phyloP scores from a whole-genome alignment of 2,329 filamentous ascomycete genomes.

The Aspergillus amoenus region DNA sequence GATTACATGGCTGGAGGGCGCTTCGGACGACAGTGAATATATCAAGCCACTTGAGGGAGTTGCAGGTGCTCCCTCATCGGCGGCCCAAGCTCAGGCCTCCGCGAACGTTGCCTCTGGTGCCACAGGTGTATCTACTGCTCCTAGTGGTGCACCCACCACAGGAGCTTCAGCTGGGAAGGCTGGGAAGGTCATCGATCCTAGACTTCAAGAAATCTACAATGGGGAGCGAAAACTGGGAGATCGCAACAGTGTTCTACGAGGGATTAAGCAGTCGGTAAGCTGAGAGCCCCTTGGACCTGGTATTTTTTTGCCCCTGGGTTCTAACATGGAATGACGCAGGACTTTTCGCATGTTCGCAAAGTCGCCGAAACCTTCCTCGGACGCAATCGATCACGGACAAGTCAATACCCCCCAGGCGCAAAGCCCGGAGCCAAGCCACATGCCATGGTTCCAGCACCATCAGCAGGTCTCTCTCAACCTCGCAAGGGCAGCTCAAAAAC shows the following conservation, averaged over 20 bases:
- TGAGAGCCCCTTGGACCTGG: neutral
- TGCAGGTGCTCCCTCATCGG: conserved; percentile 39
- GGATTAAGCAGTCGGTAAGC: conserved; percentile 79
- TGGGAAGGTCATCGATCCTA: conserved; percentile 73
- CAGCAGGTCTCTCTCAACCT: conserved; percentile 38
- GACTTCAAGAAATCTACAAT: conserved; percentile 84
- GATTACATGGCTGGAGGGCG: conserved; percentile 89
- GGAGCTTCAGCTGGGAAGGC: conserved; percentile 43
- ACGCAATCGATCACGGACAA: conserved; percentile 45
- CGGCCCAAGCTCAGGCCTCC: conserved; percentile 41
- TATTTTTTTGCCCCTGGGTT: neutral
- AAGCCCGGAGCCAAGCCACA: conserved; percentile 36
- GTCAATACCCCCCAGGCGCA: conserved; percentile 34
- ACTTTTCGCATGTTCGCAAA: conserved; percentile 92
- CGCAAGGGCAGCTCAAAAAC: conserved; percentile 50
- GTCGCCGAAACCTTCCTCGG: conserved; percentile 74
- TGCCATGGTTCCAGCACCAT: conserved; percentile 33
- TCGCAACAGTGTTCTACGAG: conserved; percentile 81
- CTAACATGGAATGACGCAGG: conserved; percentile 51
- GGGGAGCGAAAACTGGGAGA: conserved; percentile 91
- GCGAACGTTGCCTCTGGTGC: conserved; percentile 54
- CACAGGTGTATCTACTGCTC: conserved; percentile 30
- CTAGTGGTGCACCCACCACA: conserved; percentile 35
- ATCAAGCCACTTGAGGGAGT: conserved; percentile 78
- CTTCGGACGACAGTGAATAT: conserved; percentile 86